Evolutionary conservation across 331 rosid genomes (phyloP), one percentile per base, ranked within the genome.

Genomic region (Erythrophleum ivorense): DNA sequence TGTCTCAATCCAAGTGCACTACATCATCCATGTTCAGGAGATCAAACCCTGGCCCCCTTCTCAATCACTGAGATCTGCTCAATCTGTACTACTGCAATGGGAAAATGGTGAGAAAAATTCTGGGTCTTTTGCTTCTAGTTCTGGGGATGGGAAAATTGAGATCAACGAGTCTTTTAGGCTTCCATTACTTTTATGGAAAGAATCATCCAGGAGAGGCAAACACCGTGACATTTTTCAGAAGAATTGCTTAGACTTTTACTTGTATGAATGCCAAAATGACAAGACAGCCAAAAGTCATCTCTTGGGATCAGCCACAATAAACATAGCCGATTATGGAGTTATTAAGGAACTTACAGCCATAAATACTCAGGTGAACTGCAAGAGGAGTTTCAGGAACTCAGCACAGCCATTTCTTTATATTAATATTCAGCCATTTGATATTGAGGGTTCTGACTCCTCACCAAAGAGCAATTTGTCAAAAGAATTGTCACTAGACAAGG

Each of bases 1-100:
- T 52, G 86, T 86, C 6, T 77, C 91, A n/a, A 63, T 85, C 33
- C 87, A 87, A 84, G 90, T 86, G 68, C 85, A 94, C 53, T 94
- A 87, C 76, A 80, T 80, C 68, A 83, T 94, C 81, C 84, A 88
- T 76, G 87, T 92, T 80, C 85, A 77, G 82, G 97, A 90, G 87
- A 85, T 94, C 73, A 92, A 82, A 68, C 98, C 98, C 40, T 94
- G 98, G 98, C 90, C 94, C 12, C 85, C 89, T 52, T 88, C 92
- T 52, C 84, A 86, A 82, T 84, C 93, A 63, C 66, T 76, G 79
- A 89, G 55, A 80, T 87, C 92, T 36, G 79, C 70, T 83, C 90
- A 84, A 62, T 87, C 92, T 36, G 89, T 94, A 55, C 38, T 87
- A 11, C 88, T 94, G 81, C 92, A 88, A 67, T 94, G 98, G 97